These are phyloP conservation scores for Brasenia schreberi DNA, from an alignment of 164 flowering plant species.

Conservation along the genomic window DNA sequence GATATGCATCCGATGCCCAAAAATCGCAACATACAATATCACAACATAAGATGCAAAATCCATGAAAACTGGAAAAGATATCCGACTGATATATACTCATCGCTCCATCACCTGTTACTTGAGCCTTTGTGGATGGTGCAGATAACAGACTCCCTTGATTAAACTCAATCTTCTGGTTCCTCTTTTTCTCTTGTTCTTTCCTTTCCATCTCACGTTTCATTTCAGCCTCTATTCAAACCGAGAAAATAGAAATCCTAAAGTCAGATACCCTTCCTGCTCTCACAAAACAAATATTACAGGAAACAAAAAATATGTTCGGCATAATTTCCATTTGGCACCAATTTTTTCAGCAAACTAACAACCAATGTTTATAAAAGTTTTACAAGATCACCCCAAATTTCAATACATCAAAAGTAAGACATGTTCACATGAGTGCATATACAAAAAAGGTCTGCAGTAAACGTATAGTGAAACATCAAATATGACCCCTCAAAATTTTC, in stretches of 20 bases:
- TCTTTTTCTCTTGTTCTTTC: constrained; percentile 81
- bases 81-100: background rate
- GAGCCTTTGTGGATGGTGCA: constrained; percentile 40
- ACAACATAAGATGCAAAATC: background rate
- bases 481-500: too few relatives aligned
- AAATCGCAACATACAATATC: background rate
- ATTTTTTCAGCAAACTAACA: too few relatives aligned
- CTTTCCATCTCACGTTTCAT: constrained; percentile 78
- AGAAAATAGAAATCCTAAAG: background rate
- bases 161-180: constrained; percentile 67
- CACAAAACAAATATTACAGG: too few relatives aligned
- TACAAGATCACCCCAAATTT: too few relatives aligned
- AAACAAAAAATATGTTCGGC: too few relatives aligned
- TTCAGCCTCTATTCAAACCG: constrained; percentile 51
- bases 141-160: constrained; percentile 49
- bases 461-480: too few relatives aligned
- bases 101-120: constrained; percentile 36
- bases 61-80: background rate
- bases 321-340: too few relatives aligned
- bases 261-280: background rate
- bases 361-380: too few relatives aligned
- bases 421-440: too few relatives aligned
- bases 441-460: too few relatives aligned
- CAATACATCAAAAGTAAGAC: too few relatives aligned
- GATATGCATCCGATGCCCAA: too few relatives aligned